These are phyloP conservation scores for Danielozyma ontarioensis DNA, from an alignment of 805 yeast species.

Conservation along the genomic window DNA sequence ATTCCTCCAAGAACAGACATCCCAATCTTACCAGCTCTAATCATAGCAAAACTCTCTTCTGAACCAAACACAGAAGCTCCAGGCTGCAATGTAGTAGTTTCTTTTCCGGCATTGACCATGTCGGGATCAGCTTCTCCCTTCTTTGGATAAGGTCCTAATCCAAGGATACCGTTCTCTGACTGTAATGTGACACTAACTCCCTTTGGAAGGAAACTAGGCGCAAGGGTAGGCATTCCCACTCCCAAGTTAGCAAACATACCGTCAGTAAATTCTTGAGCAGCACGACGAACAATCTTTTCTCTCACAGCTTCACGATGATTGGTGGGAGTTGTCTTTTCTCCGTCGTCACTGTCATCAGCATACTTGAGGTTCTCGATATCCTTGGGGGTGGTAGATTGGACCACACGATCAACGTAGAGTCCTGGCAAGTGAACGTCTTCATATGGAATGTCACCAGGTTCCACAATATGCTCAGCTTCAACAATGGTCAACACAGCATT, in stretches of 20 bases:
- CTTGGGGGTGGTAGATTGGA: conserved; percentile 39
- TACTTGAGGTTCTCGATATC: conserved; percentile 35
- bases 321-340: conserved; percentile 1
- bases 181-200: conserved; percentile 37
- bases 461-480: conserved; percentile 47
- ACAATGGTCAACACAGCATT: conserved; percentile 43
- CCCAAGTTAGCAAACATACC: conserved; percentile 44
- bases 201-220: conserved; percentile 35
- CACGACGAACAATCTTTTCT: conserved; percentile 36
- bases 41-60: conserved; percentile 48
- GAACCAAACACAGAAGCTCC: conserved; percentile 49
- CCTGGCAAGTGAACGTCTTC: conserved; percentile 45
- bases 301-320: conserved; percentile 15
- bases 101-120: conserved; percentile 48
- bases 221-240: conserved; percentile 48
- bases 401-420: conserved; percentile 35
- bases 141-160: conserved; percentile 43
- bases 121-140: conserved; percentile 44
- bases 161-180: conserved; percentile 46
- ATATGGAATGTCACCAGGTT: conserved; percentile 39
- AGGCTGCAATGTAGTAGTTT: conserved; percentile 39
- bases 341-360: conserved; percentile 7
- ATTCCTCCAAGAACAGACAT: conserved; percentile 45
- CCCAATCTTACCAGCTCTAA: conserved; percentile 42
- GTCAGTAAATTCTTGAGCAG: conserved; percentile 41